phyloP scores from a whole-genome alignment of 2,329 filamentous ascomycete genomes.

The Cercospora sesami region DNA sequence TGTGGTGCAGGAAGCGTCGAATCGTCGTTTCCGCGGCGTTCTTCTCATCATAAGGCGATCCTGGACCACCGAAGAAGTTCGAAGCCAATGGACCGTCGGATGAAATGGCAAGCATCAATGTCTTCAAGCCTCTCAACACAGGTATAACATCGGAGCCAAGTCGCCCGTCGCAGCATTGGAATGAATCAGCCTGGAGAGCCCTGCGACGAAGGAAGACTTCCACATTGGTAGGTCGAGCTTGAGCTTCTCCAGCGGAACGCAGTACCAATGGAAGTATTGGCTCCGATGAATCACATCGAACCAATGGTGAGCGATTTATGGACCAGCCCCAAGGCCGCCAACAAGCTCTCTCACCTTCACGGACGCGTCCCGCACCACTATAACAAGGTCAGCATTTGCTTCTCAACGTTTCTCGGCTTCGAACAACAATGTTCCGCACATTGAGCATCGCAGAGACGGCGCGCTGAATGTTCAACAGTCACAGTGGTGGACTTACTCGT shows the following conservation, averaged over 20 bases:
- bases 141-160: not conserved
- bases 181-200: conserved; percentile 3
- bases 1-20: conserved; percentile 26
- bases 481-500: conserved; percentile 38
- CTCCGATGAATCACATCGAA: not conserved
- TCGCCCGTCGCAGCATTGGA: not conserved
- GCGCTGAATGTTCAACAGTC: not conserved
- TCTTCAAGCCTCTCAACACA: conserved; percentile 24
- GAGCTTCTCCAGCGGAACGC: conserved; percentile 25
- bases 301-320: not conserved
- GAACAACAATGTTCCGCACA: not conserved
- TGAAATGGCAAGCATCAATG: conserved; percentile 26
- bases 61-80: not conserved
- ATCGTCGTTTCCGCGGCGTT: conserved; percentile 11
- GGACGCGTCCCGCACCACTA: conserved; percentile 46
- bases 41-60: conserved; percentile 8
- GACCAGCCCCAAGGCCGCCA: conserved; percentile 60
- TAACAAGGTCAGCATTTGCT: not conserved
- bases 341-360: conserved; percentile 46
- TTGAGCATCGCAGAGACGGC: not conserved
- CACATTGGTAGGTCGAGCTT: conserved; percentile 22
- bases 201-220: conserved; percentile 32
- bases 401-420: not conserved
- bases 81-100: not conserved
- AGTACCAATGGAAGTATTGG: conserved; percentile 29